A percentile compares a stretch with the other conserved stretches of the same genome.
These are phyloP conservation scores for Daucus carota DNA, from an alignment of 129 eudicot species.

Conservation along the genomic window DNA sequence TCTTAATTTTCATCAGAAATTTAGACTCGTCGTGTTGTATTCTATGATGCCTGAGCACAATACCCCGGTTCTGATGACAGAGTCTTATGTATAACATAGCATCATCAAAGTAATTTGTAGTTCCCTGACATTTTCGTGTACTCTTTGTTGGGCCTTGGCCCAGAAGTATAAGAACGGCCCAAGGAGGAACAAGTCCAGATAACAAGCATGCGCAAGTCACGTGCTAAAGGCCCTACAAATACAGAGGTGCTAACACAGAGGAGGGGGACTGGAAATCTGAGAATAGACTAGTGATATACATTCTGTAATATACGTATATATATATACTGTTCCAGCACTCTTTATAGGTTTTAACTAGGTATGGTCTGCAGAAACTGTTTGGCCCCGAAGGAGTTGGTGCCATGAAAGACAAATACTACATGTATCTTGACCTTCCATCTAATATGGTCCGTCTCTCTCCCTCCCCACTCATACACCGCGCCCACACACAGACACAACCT, in stretches of 20 bases:
- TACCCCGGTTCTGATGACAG: not conserved
- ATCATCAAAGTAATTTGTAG: not conserved
- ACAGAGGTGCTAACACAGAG: too few relatives aligned
- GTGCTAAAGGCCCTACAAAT: too few relatives aligned
- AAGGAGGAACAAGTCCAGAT: too few relatives aligned
- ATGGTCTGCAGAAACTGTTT: slow-evolving; percentile 42
- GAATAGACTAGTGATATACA: too few relatives aligned
- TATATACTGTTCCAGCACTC: too few relatives aligned
- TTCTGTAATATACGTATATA: too few relatives aligned
- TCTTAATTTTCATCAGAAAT: not conserved
- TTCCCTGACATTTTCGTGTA: not conserved
- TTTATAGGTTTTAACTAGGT: slow-evolving; percentile 58
- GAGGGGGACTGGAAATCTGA: too few relatives aligned
- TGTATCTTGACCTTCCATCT: slow-evolving; percentile 87
- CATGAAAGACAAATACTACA: slow-evolving; percentile 22
- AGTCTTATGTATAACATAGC: not conserved
- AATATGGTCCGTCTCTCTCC: slow-evolving; percentile 64
- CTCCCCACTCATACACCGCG: too few relatives aligned
- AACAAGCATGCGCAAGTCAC: too few relatives aligned
- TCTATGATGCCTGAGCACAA: not conserved
- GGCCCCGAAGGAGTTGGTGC: too few relatives aligned
- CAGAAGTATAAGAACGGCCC: too few relatives aligned
- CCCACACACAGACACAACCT: not conserved
- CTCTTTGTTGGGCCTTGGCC: slow-evolving; percentile 44
- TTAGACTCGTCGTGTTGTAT: not conserved